A percentile compares a stretch with the other conserved stretches of the same genome.
These are phyloP conservation scores for Telopea speciosissima DNA, from an alignment of 177 flowering plant genomes.

Conservation along the genomic window DNA sequence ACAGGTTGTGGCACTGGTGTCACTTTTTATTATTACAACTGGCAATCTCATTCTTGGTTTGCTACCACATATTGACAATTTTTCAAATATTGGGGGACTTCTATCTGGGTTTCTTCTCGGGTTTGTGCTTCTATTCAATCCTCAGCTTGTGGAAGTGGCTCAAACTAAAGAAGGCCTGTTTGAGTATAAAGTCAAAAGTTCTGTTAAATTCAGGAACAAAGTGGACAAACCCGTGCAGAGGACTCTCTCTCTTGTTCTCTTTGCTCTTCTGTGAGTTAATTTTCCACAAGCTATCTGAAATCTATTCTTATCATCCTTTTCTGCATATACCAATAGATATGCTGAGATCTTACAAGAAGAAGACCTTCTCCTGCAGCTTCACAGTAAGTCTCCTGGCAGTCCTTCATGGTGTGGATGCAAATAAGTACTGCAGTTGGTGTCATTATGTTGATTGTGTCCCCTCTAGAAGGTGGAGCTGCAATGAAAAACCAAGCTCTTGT, in stretches of 20 bases:
- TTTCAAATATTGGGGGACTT: constrained; percentile 67
- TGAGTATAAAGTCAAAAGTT: constrained; percentile 36
- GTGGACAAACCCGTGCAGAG: constrained; percentile 57
- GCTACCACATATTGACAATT: constrained; percentile 67
- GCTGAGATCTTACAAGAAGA: neutral
- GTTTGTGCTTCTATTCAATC: constrained; percentile 47
- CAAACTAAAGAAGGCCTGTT: constrained; percentile 39
- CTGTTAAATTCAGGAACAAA: constrained; percentile 37
- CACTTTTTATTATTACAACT: constrained; percentile 26
- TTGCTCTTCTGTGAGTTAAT: constrained; percentile 50
- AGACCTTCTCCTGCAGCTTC: constrained; percentile 35
- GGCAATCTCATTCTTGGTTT: constrained; percentile 55
- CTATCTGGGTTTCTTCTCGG: constrained; percentile 72
- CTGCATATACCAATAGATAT: neutral
- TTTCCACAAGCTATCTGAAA: neutral
- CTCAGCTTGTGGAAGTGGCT: constrained; percentile 31
- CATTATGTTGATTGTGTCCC: constrained; percentile 62
- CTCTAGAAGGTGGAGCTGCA: constrained; percentile 65
- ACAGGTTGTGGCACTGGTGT: constrained; percentile 49
- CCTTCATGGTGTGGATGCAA: constrained; percentile 39
- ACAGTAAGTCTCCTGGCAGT: constrained; percentile 44
- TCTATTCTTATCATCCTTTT: neutral
- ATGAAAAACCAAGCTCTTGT: constrained; percentile 36
- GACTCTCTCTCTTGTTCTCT: constrained; percentile 41
- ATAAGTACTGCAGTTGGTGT: constrained; percentile 66